Base-by-base conservation (phyloP, 2,329 filamentous ascomycete genomes). In the Coniella vitis region DNA sequence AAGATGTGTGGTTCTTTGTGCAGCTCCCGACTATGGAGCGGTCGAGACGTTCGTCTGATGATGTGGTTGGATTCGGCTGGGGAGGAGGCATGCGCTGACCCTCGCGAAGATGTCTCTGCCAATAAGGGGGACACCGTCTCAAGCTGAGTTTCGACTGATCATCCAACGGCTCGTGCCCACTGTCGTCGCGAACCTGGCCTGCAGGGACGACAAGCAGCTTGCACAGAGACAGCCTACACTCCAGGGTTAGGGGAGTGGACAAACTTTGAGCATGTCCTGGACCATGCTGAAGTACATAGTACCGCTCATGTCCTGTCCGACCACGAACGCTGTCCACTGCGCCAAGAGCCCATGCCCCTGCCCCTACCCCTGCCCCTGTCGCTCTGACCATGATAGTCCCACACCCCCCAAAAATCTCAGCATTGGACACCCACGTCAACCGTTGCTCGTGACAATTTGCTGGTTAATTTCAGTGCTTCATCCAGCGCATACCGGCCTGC, bases 21-120 rank as follows among this genome's bases (percentile, higher is more conserved):
- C 25, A 5, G 25, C 10, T 5, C 5, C 10, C 25, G 25, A 10
- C 25, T 29, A 5, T 29, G 25, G 10, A 29, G 25, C 25, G 25
- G 46, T 49, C 47, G 42, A 49, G 37, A 49, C 47, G 37, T 10
- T 25, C 47, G 35, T 49, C 47, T 31, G 35, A 45, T 48, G 9
- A 38, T 31, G 7, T 43, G 39, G 46, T 44, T 45, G 47, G 40
- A 19, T 39, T 9, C 14, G 34, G 22, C 14, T 19, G 7, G 8
- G 20, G 31, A 35, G 14, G 16, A 10, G 37, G 21, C 38, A 45
- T 29, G 47, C 34, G n/a, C 29, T 38, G 45, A 22, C 20, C 22
- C n/a, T n/a, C 38, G 35, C n/a, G n/a, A n/a, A n/a, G n/a, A n/a
- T n/a, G n/a, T n/a, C n/a, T n/a, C n/a, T n/a, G n/a, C n/a, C n/a